Evolutionary conservation across 257 asterid species (phyloP), one percentile per base, ranked within the genome.

Genomic region (Scutellaria galericulata): DNA sequence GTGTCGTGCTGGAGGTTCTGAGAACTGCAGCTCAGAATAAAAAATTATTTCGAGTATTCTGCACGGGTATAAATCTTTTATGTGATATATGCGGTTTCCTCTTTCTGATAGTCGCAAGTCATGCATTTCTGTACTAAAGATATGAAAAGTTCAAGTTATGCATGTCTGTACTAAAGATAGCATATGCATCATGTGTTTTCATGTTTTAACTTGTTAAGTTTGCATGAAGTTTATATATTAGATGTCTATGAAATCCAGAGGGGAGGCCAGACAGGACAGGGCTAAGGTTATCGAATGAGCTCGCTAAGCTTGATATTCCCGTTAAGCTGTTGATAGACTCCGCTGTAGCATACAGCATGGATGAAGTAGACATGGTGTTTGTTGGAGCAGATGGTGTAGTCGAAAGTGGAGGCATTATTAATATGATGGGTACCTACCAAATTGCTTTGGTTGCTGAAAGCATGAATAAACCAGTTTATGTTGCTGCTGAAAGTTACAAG

Each of bases 361-460:
- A 87, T 72, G 96, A 91, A 79, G 94, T 89, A 27, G 94, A 89
- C 83, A 91, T 91, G 97, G 92, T 91, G 42, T 79, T 91, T 48
- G 89, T 91, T 15, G 97, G 96, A 72, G 97, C 97, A 1, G 97
- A 91, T 71, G 96, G 97, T 41, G 96, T 91, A 56, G 97, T 91
- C 12, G 96, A 91, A 79, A 91, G 96, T 53, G 96, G 97, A 50
- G 97, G 97, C 42, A 84, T 88, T 64, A 86, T 89, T 45, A 91
- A 91, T 76, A 88, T 89, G 97, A 91, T 89, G 94, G 96, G 97
- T 12, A 91, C 97, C 9, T 91, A 91, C 83, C 97, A 89, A 83
- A 87, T 89, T 66, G 89, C 97, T 27, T 66, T 91, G 82, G 88
- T 91, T 69, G 96, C 97, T 13, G 89, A 89, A 77, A 86, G 94